Percentiles rank a stretch among this genome's conserved stretches.
These are phyloP conservation scores for Phytophthora idaei DNA, from an alignment of 352 stramenopile species.

Conservation along the genomic window DNA sequence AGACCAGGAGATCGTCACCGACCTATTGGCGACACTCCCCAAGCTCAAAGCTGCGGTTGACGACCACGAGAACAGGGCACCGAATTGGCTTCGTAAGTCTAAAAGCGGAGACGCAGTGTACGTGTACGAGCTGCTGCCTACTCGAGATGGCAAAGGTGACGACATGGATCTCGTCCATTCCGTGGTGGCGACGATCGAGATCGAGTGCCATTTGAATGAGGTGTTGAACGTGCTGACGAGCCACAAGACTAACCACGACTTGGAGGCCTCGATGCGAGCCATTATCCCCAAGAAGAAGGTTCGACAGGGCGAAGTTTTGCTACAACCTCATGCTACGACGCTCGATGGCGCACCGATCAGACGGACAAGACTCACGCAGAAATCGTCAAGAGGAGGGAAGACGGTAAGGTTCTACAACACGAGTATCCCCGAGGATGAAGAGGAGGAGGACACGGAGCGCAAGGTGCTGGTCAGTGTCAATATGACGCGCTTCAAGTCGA, in stretches of 20 bases:
- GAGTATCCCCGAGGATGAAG: constrained; percentile 20
- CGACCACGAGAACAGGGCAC: constrained; percentile 33
- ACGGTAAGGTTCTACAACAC: constrained; percentile 28
- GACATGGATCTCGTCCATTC: constrained; percentile 65
- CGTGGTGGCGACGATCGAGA: constrained; percentile 51
- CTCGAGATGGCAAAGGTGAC: constrained; percentile 33
- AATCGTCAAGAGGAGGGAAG: constrained; percentile 20
- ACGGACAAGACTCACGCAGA: constrained; percentile 10
- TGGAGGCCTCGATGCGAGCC: constrained; percentile 52
- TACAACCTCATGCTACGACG: constrained; percentile 35
- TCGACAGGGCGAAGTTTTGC: constrained; percentile 38
- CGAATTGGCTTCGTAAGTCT: constrained; percentile 50
- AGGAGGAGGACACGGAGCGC: constrained; percentile 19
- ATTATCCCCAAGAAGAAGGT: constrained; percentile 45
- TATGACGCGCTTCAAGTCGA: constrained; percentile 48
- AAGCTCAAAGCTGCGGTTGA: constrained; percentile 52
- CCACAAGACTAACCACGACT: constrained; percentile 49
- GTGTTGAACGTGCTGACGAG: constrained; percentile 63
- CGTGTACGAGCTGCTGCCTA: constrained; percentile 52
- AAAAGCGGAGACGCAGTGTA: constrained; percentile 55
- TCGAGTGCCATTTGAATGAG: constrained; percentile 68
- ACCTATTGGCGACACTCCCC: constrained; percentile 48
- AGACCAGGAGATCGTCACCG: constrained; percentile 49
- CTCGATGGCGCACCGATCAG: constrained; percentile 28
- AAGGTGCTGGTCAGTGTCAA: constrained; percentile 48